Base-by-base conservation (phyloP, 108 stramenopile genomes). In the Mayamaea pseudoterrestris region DNA sequence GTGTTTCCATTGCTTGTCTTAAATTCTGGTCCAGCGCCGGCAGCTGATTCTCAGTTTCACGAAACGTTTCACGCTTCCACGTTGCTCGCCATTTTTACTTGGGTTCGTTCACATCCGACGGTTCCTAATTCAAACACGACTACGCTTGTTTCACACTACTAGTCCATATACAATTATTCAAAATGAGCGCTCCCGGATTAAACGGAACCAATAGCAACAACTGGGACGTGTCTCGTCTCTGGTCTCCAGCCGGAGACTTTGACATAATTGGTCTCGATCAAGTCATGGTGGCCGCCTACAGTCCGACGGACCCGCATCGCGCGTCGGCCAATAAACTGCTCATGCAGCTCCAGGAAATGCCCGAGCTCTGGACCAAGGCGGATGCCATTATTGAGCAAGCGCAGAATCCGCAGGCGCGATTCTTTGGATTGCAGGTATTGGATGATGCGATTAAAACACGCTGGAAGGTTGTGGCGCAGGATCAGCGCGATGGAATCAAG, bases 401-500 rank as follows among this genome's bases (percentile, higher is more conserved):
- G 1, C 50, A 57, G 55, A 81, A 86, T 63, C 78, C 86, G n/a
- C 76, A 87, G 51, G 61, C 75, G 17, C 60, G 83, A 44, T 93
- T 84, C 60, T 93, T 90, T 66, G 92, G 84, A 27, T 50, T 93
- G 39, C 84, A 87, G 47, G 65, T 90, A 25, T 69, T 93, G 35
- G 85, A 90, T 52, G 85, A 88, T 69, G 88, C 85, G 13, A 90
- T 93, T 36, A 68, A 73, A 28, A 83, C 80, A 17, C 63, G 86
- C 76, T 93, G 92, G 92, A 93, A 85, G 56, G 75, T 93, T 46
- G 53, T 93, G 29, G 85, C 92, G 14, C 30, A 60, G 20, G 92
- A 90, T 25, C 95, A 99, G 49, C 76, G 93, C 44, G 89, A 93
- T 27, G 98, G 98, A 17, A 97, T 99, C 55, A 94, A 94, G 55